phyloP scores from a whole-genome alignment of 73 alveolate genomes.

The Durusdinium trenchii region DNA sequence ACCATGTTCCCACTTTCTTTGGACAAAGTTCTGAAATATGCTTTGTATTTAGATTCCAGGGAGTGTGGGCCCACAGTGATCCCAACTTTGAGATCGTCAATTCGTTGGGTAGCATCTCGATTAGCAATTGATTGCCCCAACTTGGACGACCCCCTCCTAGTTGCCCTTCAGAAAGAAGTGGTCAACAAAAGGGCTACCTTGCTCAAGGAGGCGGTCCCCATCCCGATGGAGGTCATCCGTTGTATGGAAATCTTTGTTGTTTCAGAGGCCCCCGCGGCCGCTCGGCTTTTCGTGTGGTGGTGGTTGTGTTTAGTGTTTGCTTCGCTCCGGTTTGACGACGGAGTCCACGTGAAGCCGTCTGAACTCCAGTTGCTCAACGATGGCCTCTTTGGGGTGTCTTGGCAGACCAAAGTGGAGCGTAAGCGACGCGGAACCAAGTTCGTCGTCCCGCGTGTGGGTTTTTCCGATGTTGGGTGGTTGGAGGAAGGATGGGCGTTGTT shows the following conservation, averaged over 20 bases:
- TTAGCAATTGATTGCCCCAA: background rate
- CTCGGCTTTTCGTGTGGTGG: background rate
- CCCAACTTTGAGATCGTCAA: background rate
- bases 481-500: background rate
- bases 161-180: background rate
- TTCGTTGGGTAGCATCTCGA: background rate
- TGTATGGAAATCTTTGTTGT: background rate
- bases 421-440: background rate
- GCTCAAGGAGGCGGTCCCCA: background rate
- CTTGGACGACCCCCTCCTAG: background rate
- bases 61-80: conserved; percentile 23
- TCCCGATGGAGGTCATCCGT: background rate
- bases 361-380: background rate
- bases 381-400: background rate
- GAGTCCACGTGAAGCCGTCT: background rate
- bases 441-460: background rate
- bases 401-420: conserved; percentile 41
- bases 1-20: background rate
- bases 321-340: conserved; percentile 3
- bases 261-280: background rate
- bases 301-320: background rate
- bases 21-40: background rate
- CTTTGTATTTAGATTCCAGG: background rate
- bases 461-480: background rate
- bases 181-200: background rate